A percentile compares a stretch with the other conserved stretches of the same genome.
phyloP scores from a whole-genome alignment of 1,284 basidiomycete species.

The Mycosarcoma mackinlayi region DNA sequence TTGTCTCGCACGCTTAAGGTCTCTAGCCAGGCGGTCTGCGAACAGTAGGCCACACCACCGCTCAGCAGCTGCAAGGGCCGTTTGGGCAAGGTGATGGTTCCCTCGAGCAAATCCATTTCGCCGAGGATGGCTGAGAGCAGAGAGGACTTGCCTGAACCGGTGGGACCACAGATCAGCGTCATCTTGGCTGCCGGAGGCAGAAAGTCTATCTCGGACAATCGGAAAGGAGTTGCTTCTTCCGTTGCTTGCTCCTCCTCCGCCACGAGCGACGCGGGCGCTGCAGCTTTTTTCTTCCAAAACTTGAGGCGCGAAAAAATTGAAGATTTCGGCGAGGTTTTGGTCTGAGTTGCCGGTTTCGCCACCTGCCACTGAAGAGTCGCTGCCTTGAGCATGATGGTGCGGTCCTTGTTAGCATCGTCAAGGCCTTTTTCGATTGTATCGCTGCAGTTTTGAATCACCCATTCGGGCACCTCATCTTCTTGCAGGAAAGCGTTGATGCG shows the following conservation, averaged over 20 bases:
- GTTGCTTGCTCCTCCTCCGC: neutral
- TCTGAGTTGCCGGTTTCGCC: constrained; percentile 3
- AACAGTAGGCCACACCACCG: constrained; percentile 50
- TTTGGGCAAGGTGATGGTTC: constrained; percentile 35
- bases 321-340: constrained; percentile 3
- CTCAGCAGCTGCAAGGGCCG: constrained; percentile 17
- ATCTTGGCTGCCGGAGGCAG: constrained; percentile 38
- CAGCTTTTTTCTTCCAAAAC: constrained; percentile 20
- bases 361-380: constrained; percentile 72
- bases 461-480: constrained; percentile 82
- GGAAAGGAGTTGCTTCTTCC: constrained; percentile 29
- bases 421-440: neutral
- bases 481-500: constrained; percentile 83
- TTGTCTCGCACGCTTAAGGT: constrained; percentile 55
- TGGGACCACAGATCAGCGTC: constrained; percentile 59
- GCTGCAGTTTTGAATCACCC: constrained; percentile 72
- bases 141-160: constrained; percentile 59
- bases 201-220: constrained; percentile 43
- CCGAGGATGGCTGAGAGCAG: constrained; percentile 57
- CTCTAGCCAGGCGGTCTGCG: constrained; percentile 60
- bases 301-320: constrained; percentile 10
- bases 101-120: constrained; percentile 51
- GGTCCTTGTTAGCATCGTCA: constrained; percentile 44
- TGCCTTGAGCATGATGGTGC: constrained; percentile 75
- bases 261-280: neutral